phyloP scores from a whole-genome alignment of 495 filamentous ascomycete genomes.

The Lichenothelia convexa region DNA sequence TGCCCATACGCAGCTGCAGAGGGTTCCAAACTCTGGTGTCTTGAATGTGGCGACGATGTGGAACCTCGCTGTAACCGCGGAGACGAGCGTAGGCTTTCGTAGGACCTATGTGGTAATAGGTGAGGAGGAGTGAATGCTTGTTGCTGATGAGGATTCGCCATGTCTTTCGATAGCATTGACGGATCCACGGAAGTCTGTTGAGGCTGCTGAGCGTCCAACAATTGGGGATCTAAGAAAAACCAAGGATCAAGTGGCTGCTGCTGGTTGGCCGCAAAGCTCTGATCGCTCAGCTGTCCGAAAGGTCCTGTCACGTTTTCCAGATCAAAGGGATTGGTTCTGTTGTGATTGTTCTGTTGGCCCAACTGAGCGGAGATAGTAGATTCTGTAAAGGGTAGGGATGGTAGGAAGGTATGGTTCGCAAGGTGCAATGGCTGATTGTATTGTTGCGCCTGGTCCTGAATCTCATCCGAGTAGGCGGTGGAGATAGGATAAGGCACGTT shows the following conservation, averaged over 20 bases:
- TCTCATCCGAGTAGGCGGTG: too few species aligned
- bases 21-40: conserved; percentile 67
- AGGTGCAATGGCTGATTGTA: conserved; percentile 9
- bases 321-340: conserved; percentile 13
- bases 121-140: conserved; percentile 51
- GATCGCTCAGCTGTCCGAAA: conserved; percentile 12
- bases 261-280: conserved; percentile 12
- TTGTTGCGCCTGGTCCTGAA: conserved; percentile 7
- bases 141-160: conserved; percentile 54
- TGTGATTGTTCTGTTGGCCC: conserved; percentile 17
- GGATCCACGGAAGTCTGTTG: conserved; percentile 36
- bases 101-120: conserved; percentile 39
- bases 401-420: conserved; percentile 13
- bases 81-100: conserved; percentile 24
- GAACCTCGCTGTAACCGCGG: conserved; percentile 36
- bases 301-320: conserved; percentile 8
- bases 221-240: conserved; percentile 9
- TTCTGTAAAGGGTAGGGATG: conserved; percentile 4
- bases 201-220: conserved; percentile 13
- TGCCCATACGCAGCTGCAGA: conserved; percentile 53
- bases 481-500: too few species aligned
- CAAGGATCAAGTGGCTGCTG: conserved; percentile 19
- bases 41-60: conserved; percentile 46
- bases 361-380: conserved; percentile 8
- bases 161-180: conserved; percentile 35